phyloP scores from a whole-genome alignment of 2,329 filamentous ascomycete genomes.

The Meredithiella fracta region DNA sequence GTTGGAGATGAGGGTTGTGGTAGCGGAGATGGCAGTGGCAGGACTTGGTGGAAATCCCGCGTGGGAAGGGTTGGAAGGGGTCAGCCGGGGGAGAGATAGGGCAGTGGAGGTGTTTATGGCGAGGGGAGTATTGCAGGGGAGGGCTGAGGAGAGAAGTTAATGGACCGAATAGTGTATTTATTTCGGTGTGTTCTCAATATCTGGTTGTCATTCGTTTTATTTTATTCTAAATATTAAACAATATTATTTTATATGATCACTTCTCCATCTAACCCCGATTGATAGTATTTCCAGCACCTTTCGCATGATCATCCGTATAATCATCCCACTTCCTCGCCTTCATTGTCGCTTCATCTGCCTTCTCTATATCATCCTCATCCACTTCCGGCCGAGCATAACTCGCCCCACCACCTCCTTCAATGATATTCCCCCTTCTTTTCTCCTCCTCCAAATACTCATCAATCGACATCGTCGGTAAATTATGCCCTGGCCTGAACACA shows the following conservation, averaged over 20 bases:
- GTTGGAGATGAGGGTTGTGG: conserved; percentile 4
- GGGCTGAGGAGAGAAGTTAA: background rate
- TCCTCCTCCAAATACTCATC: conserved; percentile 97
- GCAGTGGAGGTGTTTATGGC: background rate
- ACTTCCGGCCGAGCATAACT: conserved; percentile 51
- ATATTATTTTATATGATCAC: background rate
- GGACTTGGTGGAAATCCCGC: background rate
- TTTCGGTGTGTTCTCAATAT: background rate
- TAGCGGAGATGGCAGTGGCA: conserved; percentile 1
- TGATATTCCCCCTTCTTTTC: conserved; percentile 64
- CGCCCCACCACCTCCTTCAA: conserved; percentile 74
- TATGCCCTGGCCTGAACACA: conserved; percentile 84
- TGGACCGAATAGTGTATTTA: too few species aligned
- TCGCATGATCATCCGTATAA: conserved; percentile 76
- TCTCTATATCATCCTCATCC: conserved; percentile 83
- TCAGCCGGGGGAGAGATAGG: background rate
- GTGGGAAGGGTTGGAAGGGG: background rate
- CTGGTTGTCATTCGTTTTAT: background rate
- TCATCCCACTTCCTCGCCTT: conserved; percentile 95
- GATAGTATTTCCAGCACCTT: conserved; percentile 65
- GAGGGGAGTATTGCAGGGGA: background rate
- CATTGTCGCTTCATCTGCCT: conserved; percentile 74
- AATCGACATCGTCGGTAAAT: conserved; percentile 90
- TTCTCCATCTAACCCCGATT: conserved; percentile 44
- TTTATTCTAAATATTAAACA: background rate